These are phyloP conservation scores for Tylopilus plumbeoviolaceoides DNA, from an alignment of 768 basidiomycete species.

Conservation along the genomic window DNA sequence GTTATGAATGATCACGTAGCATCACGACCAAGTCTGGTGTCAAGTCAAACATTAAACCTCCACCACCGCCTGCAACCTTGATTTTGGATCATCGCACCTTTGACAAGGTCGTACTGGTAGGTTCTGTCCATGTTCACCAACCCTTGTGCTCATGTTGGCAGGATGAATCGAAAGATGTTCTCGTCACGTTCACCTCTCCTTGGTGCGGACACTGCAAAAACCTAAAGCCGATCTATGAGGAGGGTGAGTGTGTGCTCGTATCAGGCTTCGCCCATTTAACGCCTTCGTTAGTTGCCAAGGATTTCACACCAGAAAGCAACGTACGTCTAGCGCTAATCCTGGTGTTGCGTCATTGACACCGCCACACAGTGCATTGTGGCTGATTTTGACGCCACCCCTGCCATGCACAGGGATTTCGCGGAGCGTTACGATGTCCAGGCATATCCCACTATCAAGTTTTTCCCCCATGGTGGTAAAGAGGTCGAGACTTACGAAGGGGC, in stretches of 20 bases:
- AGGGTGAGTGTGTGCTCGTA: conserved; percentile 39
- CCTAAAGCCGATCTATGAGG: conserved; percentile 83
- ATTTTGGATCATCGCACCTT: conserved; percentile 72
- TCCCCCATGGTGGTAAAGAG: conserved; percentile 67
- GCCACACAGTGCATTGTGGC: conserved; percentile 74
- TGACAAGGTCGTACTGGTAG: conserved; percentile 65
- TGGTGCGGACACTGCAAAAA: conserved; percentile 97
- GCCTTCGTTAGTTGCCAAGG: conserved; percentile 55
- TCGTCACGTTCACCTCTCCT: conserved; percentile 81
- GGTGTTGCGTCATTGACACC: conserved; percentile 3
- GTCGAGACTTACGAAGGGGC: conserved; percentile 65
- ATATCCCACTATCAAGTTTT: conserved; percentile 97
- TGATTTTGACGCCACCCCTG: conserved; percentile 86
- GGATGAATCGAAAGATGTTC: conserved; percentile 73
- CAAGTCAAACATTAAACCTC: conserved; percentile 85
- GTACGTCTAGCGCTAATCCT: conserved; percentile 36
- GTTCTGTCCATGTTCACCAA: conserved; percentile 16
- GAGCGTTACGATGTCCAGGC: conserved; percentile 66
- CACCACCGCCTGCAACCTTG: conserved; percentile 67
- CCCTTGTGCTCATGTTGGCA: conserved; percentile 21
- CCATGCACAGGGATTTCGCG: conserved; percentile 69
- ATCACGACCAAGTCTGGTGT: conserved; percentile 71
- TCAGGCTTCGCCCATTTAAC: neutral
- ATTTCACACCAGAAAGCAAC: conserved; percentile 73
- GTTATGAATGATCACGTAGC: conserved; percentile 37